These are phyloP conservation scores for Cyclocybe aegerita DNA, from an alignment of 768 basidiomycete species.

Conservation along the genomic window DNA sequence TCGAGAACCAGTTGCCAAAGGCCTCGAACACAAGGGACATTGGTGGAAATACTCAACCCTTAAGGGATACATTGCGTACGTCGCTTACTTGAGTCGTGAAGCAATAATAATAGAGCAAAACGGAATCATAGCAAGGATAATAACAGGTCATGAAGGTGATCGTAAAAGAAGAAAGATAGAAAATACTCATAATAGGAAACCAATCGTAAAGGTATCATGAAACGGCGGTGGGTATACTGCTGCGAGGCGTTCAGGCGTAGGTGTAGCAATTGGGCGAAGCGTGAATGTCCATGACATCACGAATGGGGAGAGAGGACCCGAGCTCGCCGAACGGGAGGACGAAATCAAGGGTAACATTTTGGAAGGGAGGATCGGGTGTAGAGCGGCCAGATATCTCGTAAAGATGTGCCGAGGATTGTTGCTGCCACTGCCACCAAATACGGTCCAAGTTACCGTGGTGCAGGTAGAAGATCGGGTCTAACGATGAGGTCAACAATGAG, in stretches of 20 bases:
- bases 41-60: no score
- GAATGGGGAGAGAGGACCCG: slow-evolving; percentile 24
- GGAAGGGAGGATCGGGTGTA: slow-evolving; percentile 23
- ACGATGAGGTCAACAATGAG: neutral
- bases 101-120: no score
- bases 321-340: slow-evolving; percentile 24
- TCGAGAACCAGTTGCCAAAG: no score
- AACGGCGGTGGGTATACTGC: no score
- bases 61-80: no score
- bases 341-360: slow-evolving; percentile 31
- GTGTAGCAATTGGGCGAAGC: slow-evolving; percentile 26
- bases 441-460: slow-evolving; percentile 40
- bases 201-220: no score
- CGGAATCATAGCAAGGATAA: no score
- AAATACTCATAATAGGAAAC: neutral
- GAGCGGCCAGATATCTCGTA: slow-evolving; percentile 33
- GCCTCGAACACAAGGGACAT: no score
- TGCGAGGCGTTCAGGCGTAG: slow-evolving; percentile 17
- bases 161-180: neutral
- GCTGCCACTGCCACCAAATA: slow-evolving; percentile 42
- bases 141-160: no score
- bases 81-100: no score
- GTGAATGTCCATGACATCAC: slow-evolving; percentile 30
- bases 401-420: slow-evolving; percentile 22
- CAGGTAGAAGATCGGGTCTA: slow-evolving; percentile 40